A percentile compares a stretch with the other conserved stretches of the same genome.
Evolutionary conservation across 2,329 filamentous ascomycete species (phyloP).

Genomic region (Penicillium frequentans): DNA sequence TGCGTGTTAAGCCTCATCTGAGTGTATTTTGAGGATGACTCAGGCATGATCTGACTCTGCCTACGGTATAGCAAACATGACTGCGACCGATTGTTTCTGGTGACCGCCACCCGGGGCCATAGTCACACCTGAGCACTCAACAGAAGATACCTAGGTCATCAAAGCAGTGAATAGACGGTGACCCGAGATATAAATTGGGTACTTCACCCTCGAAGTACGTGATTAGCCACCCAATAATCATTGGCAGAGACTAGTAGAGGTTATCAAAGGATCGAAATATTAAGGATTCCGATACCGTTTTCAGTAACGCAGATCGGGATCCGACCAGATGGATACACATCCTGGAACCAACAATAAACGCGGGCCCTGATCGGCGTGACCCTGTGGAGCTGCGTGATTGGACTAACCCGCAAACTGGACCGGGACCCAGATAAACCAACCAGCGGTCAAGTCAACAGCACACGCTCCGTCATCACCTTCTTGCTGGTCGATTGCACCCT

Average conservation of each 20-base stretch:
- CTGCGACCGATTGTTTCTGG: too few species aligned
- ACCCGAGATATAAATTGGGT: too few species aligned
- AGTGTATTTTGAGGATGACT: too few species aligned
- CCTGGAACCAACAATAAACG: neutral
- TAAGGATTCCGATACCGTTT: neutral
- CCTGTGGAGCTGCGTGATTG: conserved; percentile 9
- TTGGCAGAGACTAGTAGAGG: too few species aligned
- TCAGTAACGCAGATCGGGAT: neutral
- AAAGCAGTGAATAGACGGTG: too few species aligned
- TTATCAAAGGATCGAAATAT: too few species aligned
- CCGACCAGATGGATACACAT: neutral
- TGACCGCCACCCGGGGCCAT: too few species aligned
- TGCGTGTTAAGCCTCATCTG: too few species aligned
- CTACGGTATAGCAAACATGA: too few species aligned
- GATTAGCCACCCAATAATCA: neutral
- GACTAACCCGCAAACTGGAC: neutral
- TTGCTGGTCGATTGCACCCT: conserved; percentile 4
- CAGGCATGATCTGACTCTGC: too few species aligned
- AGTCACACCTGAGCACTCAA: too few species aligned
- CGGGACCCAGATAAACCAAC: conserved; percentile 4
- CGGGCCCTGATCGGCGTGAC: conserved; percentile 1
- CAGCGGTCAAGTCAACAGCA: conserved; percentile 5
- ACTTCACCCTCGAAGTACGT: neutral
- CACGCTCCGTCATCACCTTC: conserved; percentile 3
- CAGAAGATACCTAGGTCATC: too few species aligned